Conservation (phyloP, 306 rosid species). For the Vigna angularis region DNA sequence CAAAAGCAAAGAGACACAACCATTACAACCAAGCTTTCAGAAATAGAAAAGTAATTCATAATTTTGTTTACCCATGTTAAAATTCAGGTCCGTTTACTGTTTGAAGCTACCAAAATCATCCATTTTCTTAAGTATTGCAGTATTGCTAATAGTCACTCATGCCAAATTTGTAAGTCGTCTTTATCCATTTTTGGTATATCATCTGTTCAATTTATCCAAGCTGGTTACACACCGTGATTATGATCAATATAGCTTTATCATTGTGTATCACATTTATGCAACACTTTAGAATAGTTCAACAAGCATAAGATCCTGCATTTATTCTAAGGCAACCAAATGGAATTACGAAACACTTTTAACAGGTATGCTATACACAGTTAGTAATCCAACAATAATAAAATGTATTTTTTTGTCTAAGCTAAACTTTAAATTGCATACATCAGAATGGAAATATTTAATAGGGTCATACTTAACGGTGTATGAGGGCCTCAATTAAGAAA, state of each 20-base stretch:
- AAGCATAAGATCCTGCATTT: not conserved
- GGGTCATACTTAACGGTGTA: not conserved
- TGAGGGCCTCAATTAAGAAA: not conserved
- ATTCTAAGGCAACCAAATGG: not conserved
- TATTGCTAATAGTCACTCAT: conserved; percentile 2
- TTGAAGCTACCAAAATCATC: conserved; percentile 17
- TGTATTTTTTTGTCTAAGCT: not conserved
- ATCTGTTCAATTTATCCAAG: not conserved
- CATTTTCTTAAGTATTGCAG: conserved; percentile 1
- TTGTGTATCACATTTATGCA: not conserved
- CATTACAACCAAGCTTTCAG: not conserved
- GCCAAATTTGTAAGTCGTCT: not conserved
- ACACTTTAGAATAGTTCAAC: not conserved
- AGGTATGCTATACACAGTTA: not conserved
- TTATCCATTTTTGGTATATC: not conserved
- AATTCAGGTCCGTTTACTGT: conserved; percentile 13
- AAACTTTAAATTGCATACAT: not conserved
- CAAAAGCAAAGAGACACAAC: not conserved
- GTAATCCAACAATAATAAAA: not conserved
- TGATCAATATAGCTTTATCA: not conserved
- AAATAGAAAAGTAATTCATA: not conserved
- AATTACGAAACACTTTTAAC: not conserved
- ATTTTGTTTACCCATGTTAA: not conserved
- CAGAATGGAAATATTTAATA: not conserved
- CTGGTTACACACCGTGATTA: not conserved